phyloP scores from a whole-genome alignment of 1,139 yeast genomes.

The Pneumocystis sp. region DNA sequence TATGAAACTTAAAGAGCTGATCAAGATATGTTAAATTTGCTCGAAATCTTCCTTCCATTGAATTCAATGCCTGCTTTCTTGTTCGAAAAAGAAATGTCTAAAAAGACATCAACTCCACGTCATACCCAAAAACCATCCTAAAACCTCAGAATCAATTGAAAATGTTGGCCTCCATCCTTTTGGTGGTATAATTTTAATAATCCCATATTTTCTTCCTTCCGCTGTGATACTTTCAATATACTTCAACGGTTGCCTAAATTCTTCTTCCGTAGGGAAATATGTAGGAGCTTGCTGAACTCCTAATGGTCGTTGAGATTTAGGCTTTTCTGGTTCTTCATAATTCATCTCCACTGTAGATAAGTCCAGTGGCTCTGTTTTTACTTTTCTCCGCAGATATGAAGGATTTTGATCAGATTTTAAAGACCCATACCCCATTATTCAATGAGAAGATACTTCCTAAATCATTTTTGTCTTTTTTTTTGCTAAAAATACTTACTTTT shows the following conservation, averaged over 20 bases:
- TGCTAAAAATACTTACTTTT: background rate
- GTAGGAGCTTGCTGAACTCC: slow-evolving; percentile 33
- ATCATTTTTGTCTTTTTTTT: background rate
- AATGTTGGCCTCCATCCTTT: slow-evolving; percentile 27
- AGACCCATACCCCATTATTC: background rate
- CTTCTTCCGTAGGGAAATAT: slow-evolving; percentile 32
- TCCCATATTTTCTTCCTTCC: slow-evolving; percentile 45
- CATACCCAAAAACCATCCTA: background rate
- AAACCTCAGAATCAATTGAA: slow-evolving; percentile 35
- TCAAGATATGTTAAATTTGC: slow-evolving; percentile 25
- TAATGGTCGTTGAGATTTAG: slow-evolving; percentile 16
- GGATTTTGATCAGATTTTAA: background rate
- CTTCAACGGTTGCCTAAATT: slow-evolving; percentile 34
- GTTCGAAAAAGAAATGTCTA: slow-evolving; percentile 35
- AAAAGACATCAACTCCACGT: background rate
- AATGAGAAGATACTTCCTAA: background rate
- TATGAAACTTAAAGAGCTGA: slow-evolving; percentile 24
- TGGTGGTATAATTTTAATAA: slow-evolving; percentile 57
- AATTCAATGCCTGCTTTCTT: slow-evolving; percentile 36
- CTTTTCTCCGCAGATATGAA: background rate
- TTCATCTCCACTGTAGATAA: background rate
- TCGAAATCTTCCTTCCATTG: slow-evolving; percentile 29
- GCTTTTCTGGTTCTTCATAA: background rate
- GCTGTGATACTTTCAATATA: slow-evolving; percentile 22
- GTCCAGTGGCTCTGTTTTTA: background rate